Conservation (phyloP, 495 filamentous ascomycete species). For the Aspergillus avenaceus region DNA sequence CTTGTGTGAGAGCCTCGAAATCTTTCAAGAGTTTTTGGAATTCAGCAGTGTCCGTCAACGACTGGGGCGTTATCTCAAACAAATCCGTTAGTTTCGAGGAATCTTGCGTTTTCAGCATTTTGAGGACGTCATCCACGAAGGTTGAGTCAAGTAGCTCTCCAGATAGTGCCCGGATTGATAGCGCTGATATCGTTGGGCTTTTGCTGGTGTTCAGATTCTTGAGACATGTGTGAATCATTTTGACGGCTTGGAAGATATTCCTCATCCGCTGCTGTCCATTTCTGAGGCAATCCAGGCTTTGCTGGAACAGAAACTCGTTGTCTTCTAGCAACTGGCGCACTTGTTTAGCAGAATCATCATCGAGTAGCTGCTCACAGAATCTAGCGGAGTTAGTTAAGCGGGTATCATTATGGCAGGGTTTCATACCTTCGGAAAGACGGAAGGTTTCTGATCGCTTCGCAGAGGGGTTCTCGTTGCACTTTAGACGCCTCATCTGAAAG, state of each 20-base stretch:
- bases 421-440: constrained; percentile 70
- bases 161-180: constrained; percentile 53
- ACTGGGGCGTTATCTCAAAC: constrained; percentile 17
- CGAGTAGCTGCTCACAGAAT: constrained; percentile 42
- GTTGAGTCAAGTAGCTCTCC: constrained; percentile 52
- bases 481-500: constrained; percentile 34
- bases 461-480: constrained; percentile 48
- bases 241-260: constrained; percentile 42
- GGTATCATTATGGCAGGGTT: background rate
- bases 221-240: constrained; percentile 42
- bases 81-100: constrained; percentile 32
- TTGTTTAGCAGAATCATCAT: constrained; percentile 31
- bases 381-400: constrained; percentile 22
- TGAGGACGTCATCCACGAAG: constrained; percentile 50
- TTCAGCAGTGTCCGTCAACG: constrained; percentile 10
- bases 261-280: constrained; percentile 39
- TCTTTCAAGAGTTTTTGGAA: constrained; percentile 22
- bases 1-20: constrained; percentile 31
- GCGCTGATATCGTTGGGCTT: constrained; percentile 40
- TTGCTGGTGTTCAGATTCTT: constrained; percentile 35
- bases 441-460: constrained; percentile 72
- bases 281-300: constrained; percentile 27
- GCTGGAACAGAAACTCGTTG: constrained; percentile 40
- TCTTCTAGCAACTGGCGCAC: constrained; percentile 49
- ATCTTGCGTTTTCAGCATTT: constrained; percentile 45